Evolutionary conservation across 2,329 filamentous ascomycete species (phyloP).

Genomic region (Macrophomina pseudophaseolina): DNA sequence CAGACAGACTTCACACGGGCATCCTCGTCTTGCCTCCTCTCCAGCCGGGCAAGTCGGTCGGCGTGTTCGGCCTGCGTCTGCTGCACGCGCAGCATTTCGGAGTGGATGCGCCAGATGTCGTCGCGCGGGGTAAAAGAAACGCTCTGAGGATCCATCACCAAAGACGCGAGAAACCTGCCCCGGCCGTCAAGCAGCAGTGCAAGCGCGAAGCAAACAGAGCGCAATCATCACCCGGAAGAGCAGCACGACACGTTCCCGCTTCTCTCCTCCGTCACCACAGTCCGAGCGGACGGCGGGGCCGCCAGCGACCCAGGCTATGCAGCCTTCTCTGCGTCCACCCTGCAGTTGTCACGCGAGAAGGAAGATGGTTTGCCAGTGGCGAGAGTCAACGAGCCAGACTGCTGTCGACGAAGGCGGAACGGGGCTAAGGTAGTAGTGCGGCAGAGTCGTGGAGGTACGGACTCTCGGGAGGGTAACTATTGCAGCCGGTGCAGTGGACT

Average conservation of each 20-base stretch:
- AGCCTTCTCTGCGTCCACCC: background rate
- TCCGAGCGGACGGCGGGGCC: conserved; percentile 33
- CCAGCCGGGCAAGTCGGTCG: conserved; percentile 65
- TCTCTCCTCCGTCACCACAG: conserved; percentile 33
- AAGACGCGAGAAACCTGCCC: conserved; percentile 23
- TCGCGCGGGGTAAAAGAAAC: conserved; percentile 66
- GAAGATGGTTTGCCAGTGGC: background rate
- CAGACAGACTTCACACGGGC: conserved; percentile 80
- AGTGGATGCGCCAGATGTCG: conserved; percentile 69
- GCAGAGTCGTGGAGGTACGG: background rate
- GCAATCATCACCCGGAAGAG: conserved; percentile 20
- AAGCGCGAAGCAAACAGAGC: background rate
- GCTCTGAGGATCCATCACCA: conserved; percentile 66
- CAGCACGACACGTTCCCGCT: conserved; percentile 23
- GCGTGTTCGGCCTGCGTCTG: conserved; percentile 65
- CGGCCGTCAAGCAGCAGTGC: conserved; percentile 13
- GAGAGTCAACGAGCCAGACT: background rate
- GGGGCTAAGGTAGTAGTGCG: background rate
- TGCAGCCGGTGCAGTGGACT: background rate
- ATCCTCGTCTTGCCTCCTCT: conserved; percentile 67
- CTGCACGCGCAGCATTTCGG: conserved; percentile 66
- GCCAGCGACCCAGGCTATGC: conserved; percentile 27
- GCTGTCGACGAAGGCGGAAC: background rate
- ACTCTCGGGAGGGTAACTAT: background rate
- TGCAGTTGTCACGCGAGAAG: background rate